Base-by-base conservation (phyloP, 768 basidiomycete species). In the Boletales sp. region DNA sequence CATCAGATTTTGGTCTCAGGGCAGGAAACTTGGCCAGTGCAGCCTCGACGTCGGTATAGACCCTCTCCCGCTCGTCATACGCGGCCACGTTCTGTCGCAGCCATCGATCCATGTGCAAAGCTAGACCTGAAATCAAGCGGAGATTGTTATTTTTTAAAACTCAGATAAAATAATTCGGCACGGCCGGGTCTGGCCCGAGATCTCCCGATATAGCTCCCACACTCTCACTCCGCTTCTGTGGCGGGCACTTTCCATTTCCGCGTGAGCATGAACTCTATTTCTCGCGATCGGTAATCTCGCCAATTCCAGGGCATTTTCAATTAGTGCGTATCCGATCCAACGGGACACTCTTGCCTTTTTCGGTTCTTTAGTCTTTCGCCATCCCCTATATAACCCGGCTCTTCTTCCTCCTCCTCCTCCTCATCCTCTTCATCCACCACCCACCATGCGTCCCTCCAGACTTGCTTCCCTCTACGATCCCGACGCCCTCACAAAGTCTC, bases 1-100 rank as follows among this genome's bases (percentile, higher is more conserved):
- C 77, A 57, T 90, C 91, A 2, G 87, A 83, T 66, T 89, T 90
- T 44, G 87, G 90, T 12, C 84, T 74, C 46, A 92, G 75, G 28
- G 86, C 70, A 8, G 73, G 66, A 59, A 74, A 78, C 48, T 75
- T 72, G 30, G 67, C 52, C 46, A 94, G 79, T n/a, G 71, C 74
- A 11, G 75, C 65, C 64, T 86, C 80, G 51, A 87, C 71, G 65
- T 94, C 83, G 8, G 73, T 58, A 55, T 76, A 85, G 44, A 90
- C 80, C 44, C 79, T 74, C 48, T 84, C 80, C 18, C 59, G 65
- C 45, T 76, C 61, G 3, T 70, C 59, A 60, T 94, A 94, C 19
- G 79, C 62, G 53, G 71, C 73, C 50, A 79, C 71, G 55, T 83
- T 81, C 55, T 87, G 78, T 25, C 79, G 75, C 52, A 92, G 76